phyloP scores from a whole-genome alignment of 176 grass and related monocot genomes.

The Raddia guianensis region DNA sequence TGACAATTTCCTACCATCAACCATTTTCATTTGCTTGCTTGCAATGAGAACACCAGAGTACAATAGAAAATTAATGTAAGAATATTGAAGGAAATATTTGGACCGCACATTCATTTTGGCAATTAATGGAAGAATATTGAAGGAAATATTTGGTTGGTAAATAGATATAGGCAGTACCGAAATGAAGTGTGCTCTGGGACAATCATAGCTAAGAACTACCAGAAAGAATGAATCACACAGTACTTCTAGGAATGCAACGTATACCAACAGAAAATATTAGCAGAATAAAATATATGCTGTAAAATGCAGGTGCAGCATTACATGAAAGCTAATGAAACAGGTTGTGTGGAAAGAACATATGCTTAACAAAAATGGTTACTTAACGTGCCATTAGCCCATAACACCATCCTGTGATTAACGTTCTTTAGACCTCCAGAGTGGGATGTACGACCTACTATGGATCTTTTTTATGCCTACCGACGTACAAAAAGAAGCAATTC shows the following conservation, averaged over 20 bases:
- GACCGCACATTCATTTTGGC: conserved; percentile 30
- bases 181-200: conserved; percentile 32
- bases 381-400: background rate
- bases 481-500: too few relatives aligned
- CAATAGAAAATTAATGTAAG: conserved; percentile 21
- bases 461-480: background rate
- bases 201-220: conserved; percentile 9
- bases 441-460: background rate
- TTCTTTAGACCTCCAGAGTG: background rate
- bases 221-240: conserved; percentile 8
- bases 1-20: conserved; percentile 34
- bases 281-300: background rate
- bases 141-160: background rate
- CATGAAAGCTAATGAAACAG: background rate
- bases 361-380: background rate
- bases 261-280: background rate
- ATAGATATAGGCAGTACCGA: conserved; percentile 16
- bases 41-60: conserved; percentile 36
- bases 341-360: background rate
- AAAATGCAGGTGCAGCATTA: background rate
- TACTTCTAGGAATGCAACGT: conserved; percentile 15
- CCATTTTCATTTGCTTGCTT: conserved; percentile 34
- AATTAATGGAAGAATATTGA: conserved; percentile 29
- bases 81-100: too few relatives aligned
- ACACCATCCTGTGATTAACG: background rate